Conservation (phyloP, 768 basidiomycete genomes). For the Russula sp. region DNA sequence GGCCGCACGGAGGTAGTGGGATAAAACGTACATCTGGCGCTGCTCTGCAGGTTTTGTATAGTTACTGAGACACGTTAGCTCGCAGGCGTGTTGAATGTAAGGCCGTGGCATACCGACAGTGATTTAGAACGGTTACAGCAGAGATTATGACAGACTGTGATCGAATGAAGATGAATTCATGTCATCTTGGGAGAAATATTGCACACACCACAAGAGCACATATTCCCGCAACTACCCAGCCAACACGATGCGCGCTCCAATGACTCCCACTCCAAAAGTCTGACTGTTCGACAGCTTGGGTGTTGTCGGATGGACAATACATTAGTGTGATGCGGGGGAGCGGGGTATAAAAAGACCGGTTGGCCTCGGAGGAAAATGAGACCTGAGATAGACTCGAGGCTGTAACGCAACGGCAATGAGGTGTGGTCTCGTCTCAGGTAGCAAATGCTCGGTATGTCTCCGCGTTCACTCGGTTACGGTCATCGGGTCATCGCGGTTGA, state of each 20-base stretch:
- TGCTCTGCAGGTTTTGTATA: conserved; percentile 72
- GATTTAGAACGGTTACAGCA: conserved; percentile 50
- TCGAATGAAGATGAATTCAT: neutral
- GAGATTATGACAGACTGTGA: conserved; percentile 61
- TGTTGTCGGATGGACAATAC: conserved; percentile 53
- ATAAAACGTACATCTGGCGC: conserved; percentile 62
- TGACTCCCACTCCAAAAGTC: conserved; percentile 60
- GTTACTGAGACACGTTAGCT: conserved; percentile 45
- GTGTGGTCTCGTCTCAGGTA: no score
- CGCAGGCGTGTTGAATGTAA: neutral
- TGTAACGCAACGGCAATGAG: no score
- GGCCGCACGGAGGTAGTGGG: neutral
- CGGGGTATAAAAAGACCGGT: no score
- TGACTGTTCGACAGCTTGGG: conserved; percentile 51
- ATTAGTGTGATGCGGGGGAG: neutral
- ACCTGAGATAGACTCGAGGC: no score
- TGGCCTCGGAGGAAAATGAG: no score
- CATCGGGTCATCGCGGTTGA: no score
- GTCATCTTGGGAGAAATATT: conserved; percentile 7
- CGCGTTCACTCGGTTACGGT: no score
- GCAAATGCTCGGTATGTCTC: no score
- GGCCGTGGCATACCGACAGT: conserved; percentile 56
- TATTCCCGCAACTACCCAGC: conserved; percentile 69
- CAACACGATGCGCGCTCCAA: conserved; percentile 65
- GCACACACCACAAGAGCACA: conserved; percentile 54